phyloP scores from a whole-genome alignment of 306 rosid genomes.

The Gillenia trifoliata region DNA sequence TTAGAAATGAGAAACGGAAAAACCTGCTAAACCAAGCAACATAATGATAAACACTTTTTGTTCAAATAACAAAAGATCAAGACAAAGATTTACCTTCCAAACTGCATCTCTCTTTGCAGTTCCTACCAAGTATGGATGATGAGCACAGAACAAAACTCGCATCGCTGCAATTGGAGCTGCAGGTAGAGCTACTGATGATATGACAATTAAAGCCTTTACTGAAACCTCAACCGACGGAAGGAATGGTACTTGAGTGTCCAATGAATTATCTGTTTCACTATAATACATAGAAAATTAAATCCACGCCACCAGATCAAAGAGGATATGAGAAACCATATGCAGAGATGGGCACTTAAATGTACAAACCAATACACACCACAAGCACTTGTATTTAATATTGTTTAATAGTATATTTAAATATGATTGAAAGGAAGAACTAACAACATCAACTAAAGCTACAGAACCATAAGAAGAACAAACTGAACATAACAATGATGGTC shows the following conservation, averaged over 20 bases:
- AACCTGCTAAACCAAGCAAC: conserved; percentile 1
- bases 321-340: too few species aligned
- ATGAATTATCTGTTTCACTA: too few species aligned
- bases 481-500: too few species aligned
- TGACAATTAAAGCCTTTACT: conserved; percentile 63
- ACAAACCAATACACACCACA: too few species aligned
- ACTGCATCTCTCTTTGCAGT: conserved; percentile 59
- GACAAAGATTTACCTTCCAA: conserved; percentile 65
- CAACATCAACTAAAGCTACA: too few species aligned
- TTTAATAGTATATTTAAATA: too few species aligned
- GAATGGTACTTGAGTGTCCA: conserved; percentile 70
- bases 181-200: conserved; percentile 61
- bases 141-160: conserved; percentile 67
- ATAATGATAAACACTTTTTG: background rate
- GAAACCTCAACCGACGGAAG: conserved; percentile 81
- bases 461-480: too few species aligned
- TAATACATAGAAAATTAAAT: too few species aligned
- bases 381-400: too few species aligned
- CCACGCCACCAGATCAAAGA: too few species aligned
- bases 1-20: background rate
- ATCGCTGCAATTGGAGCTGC: conserved; percentile 48
- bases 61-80: background rate
- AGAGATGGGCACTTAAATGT: too few species aligned
- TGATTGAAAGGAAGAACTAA: too few species aligned
- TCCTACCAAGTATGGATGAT: conserved; percentile 74